A percentile compares a stretch with the other conserved stretches of the same genome.
Evolutionary conservation across 2,329 filamentous ascomycete genomes (phyloP).

Genomic region (Diaporthe ampelina): DNA sequence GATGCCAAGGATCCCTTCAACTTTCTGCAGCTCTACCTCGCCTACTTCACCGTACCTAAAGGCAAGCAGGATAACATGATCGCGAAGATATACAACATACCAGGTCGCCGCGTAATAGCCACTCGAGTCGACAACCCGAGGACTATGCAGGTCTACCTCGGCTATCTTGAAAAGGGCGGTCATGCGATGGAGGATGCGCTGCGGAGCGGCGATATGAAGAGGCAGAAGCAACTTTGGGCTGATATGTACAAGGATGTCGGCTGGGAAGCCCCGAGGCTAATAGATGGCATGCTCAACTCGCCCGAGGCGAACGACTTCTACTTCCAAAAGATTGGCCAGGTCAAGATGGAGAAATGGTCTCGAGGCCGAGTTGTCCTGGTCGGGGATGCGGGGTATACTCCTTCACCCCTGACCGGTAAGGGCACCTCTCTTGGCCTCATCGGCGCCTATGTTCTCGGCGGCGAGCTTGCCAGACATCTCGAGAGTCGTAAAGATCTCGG

Average conservation of each 20-base stretch:
- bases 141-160: constrained; percentile 45
- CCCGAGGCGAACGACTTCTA: constrained; percentile 61
- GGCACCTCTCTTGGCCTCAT: constrained; percentile 64
- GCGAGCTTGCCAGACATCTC: constrained; percentile 59
- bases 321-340: constrained; percentile 57
- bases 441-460: constrained; percentile 69
- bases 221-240: constrained; percentile 35
- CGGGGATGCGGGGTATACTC: constrained; percentile 68
- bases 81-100: constrained; percentile 39
- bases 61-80: constrained; percentile 27
- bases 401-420: constrained; percentile 63
- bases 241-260: constrained; percentile 48
- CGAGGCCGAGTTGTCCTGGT: constrained; percentile 63
- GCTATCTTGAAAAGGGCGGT: constrained; percentile 1
- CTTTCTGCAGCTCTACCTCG: constrained; percentile 47
- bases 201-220: constrained; percentile 21
- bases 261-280: constrained; percentile 59
- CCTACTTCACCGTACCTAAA: constrained; percentile 41
- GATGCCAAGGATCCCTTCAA: constrained; percentile 45
- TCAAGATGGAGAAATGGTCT: constrained; percentile 60
- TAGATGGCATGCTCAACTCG: constrained; percentile 54
- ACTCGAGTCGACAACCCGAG: constrained; percentile 56
- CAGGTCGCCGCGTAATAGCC: constrained; percentile 52
- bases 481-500: constrained; percentile 25
- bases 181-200: constrained; percentile 31